These are phyloP conservation scores for Coelastrella sp. DNA, from an alignment of 139 green algal species.

Conservation along the genomic window DNA sequence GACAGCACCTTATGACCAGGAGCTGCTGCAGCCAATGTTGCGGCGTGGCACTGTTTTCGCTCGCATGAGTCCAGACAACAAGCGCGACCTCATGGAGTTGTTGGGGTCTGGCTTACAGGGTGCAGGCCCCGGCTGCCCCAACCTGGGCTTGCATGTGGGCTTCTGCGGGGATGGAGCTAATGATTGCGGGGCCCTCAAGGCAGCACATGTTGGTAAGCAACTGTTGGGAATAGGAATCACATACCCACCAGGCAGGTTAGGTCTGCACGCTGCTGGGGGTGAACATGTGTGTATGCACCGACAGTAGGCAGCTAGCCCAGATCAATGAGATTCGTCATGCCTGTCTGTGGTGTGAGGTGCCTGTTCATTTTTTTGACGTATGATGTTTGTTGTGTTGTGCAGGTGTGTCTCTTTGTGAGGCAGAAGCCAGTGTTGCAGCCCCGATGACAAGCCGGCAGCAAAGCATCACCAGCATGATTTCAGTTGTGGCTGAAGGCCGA, in stretches of 20 bases:
- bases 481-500: slow-evolving; percentile 77
- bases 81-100: slow-evolving; percentile 67
- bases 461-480: slow-evolving; percentile 75
- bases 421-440: slow-evolving; percentile 60
- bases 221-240: not conserved
- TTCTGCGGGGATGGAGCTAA: slow-evolving; percentile 79
- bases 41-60: slow-evolving; percentile 57
- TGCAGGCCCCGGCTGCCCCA: slow-evolving; percentile 21
- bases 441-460: slow-evolving; percentile 71
- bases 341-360: not conserved
- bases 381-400: not conserved
- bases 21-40: slow-evolving; percentile 56
- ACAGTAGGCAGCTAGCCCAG: not conserved
- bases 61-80: slow-evolving; percentile 70
- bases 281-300: too few species aligned
- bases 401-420: slow-evolving; percentile 74
- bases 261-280: too few species aligned
- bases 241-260: too few species aligned
- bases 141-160: slow-evolving; percentile 70
- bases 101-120: slow-evolving; percentile 60
- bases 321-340: not conserved
- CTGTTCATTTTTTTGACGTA: too few species aligned
- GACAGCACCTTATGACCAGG: not conserved
- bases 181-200: slow-evolving; percentile 74
- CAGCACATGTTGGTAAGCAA: slow-evolving; percentile 62